Evolutionary conservation across 2,329 filamentous ascomycete species (phyloP).

Genomic region (Fusarium gaditjirri): DNA sequence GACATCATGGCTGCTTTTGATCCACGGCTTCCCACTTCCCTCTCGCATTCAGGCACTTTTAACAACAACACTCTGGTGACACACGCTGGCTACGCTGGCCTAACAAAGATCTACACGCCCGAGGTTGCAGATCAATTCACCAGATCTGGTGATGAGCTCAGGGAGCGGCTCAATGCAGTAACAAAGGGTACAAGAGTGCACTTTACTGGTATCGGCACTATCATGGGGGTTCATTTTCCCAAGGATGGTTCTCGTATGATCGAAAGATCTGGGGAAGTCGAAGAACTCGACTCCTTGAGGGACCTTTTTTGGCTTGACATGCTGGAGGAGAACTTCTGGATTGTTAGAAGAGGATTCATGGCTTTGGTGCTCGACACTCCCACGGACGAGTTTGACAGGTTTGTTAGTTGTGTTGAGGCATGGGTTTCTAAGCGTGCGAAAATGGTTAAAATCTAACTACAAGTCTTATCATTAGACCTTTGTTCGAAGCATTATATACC

Average conservation of each 20-base stretch:
- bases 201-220: constrained; percentile 52
- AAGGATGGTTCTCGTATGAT: constrained; percentile 45
- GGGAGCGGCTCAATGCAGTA: constrained; percentile 45
- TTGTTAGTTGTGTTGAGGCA: constrained; percentile 50
- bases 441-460: constrained; percentile 18
- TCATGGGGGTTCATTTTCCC: constrained; percentile 53
- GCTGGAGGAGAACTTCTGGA: constrained; percentile 57
- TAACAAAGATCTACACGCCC: constrained; percentile 51
- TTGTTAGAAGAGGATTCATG: constrained; percentile 54
- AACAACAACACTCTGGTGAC: constrained; percentile 74
- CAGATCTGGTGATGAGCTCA: constrained; percentile 45
- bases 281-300: constrained; percentile 48
- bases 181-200: constrained; percentile 51
- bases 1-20: constrained; percentile 70
- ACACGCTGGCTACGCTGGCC: constrained; percentile 59
- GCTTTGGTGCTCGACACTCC: constrained; percentile 54
- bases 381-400: constrained; percentile 53
- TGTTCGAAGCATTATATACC: background rate
- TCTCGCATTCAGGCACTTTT: constrained; percentile 71
- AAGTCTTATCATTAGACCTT: background rate
- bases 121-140: constrained; percentile 48
- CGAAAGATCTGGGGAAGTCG: constrained; percentile 43
- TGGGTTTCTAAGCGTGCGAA: constrained; percentile 48
- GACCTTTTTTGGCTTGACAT: constrained; percentile 60
- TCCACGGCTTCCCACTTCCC: constrained; percentile 52